Conservation (phyloP, 2,329 filamentous ascomycete genomes). For the Sclerotinia borealis region DNA sequence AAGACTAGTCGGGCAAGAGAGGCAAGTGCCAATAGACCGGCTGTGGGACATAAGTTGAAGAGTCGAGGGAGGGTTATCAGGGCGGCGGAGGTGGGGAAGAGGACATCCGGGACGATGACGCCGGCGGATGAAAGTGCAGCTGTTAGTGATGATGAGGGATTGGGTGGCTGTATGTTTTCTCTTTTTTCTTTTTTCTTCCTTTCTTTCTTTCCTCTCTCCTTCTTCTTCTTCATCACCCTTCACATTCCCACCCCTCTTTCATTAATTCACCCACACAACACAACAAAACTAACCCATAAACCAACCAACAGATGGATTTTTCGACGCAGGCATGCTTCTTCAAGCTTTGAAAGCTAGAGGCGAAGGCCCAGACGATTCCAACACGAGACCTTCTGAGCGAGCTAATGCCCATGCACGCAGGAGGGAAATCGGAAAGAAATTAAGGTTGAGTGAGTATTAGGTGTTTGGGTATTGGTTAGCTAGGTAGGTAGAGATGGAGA, state of each 20-base stretch:
- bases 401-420: constrained; percentile 53
- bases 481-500: background rate
- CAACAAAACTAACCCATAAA: background rate
- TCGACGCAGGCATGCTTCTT: constrained; percentile 90
- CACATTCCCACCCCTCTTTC: no score
- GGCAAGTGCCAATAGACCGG: constrained; percentile 38
- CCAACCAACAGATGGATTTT: constrained; percentile 73
- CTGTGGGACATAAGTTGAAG: constrained; percentile 49
- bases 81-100: constrained; percentile 40
- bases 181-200: background rate
- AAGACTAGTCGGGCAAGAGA: constrained; percentile 54
- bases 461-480: background rate
- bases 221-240: constrained; percentile 1
- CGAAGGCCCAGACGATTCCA: constrained; percentile 40
- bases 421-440: constrained; percentile 67
- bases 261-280: background rate
- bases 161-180: constrained; percentile 79
- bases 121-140: constrained; percentile 64
- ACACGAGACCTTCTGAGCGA: constrained; percentile 51
- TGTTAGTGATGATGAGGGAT: constrained; percentile 77
- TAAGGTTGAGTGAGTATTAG: constrained; percentile 60
- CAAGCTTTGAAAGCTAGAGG: constrained; percentile 75
- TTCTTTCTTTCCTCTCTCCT: constrained; percentile 3
- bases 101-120: constrained; percentile 45
- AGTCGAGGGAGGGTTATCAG: constrained; percentile 68